A percentile compares a stretch with the other conserved stretches of the same genome.
phyloP scores from a whole-genome alignment of 768 basidiomycete genomes.

The Paxillus rubicundulus region DNA sequence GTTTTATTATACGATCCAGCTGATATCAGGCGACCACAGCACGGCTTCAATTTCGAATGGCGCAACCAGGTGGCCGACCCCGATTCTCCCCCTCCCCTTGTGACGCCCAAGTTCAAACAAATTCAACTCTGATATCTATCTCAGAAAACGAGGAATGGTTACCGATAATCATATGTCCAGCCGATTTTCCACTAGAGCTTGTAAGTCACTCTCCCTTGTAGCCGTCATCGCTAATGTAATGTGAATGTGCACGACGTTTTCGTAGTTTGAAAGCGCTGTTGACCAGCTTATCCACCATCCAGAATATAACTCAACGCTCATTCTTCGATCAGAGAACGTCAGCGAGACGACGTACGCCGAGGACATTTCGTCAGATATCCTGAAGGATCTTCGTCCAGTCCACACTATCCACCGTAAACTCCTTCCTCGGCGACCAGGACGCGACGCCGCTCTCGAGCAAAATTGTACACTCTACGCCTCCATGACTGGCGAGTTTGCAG shows the following conservation, averaged over 20 bases:
- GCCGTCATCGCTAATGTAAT: background rate
- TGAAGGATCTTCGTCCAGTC: slow-evolving; percentile 35
- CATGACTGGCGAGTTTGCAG: slow-evolving; percentile 16
- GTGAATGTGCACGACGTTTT: slow-evolving; percentile 1
- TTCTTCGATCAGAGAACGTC: slow-evolving; percentile 77
- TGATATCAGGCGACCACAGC: too few species aligned
- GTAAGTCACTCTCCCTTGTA: slow-evolving; percentile 28
- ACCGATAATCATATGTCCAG: slow-evolving; percentile 41
- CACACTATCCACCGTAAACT: slow-evolving; percentile 64
- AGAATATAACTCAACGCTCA: slow-evolving; percentile 90
- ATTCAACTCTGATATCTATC: slow-evolving; percentile 1
- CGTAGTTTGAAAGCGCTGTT: slow-evolving; percentile 72
- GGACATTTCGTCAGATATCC: slow-evolving; percentile 12
- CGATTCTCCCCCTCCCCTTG: slow-evolving; percentile 26
- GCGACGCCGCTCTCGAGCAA: slow-evolving; percentile 75
- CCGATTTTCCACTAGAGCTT: slow-evolving; percentile 42
- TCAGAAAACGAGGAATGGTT: slow-evolving; percentile 18
- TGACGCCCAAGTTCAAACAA: background rate
- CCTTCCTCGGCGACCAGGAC: slow-evolving; percentile 73
- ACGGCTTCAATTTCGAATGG: background rate
- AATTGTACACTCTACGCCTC: slow-evolving; percentile 69
- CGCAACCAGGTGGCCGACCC: slow-evolving; percentile 12
- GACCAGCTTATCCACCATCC: slow-evolving; percentile 81
- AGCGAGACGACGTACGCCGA: slow-evolving; percentile 30
- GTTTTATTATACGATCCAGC: too few species aligned